phyloP scores from a whole-genome alignment of 2,329 filamentous ascomycete genomes.

The Claviceps spartinae region DNA sequence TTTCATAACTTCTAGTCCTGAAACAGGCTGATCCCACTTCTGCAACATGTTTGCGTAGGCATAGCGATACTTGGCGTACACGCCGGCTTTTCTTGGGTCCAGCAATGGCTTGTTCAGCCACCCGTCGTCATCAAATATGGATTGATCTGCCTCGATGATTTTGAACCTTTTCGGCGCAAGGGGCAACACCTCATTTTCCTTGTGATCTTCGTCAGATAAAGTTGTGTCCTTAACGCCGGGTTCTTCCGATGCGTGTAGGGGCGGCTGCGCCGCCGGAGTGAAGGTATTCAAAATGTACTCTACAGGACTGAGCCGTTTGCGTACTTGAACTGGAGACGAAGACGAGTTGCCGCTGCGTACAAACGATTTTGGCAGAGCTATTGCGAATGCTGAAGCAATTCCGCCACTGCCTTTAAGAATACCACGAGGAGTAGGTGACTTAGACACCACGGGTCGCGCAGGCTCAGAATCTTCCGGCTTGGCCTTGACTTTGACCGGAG shows the following conservation, averaged over 20 bases:
- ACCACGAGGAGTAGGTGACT: constrained; percentile 42
- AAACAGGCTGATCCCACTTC: constrained; percentile 49
- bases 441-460: constrained; percentile 40
- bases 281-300: constrained; percentile 45
- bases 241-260: constrained; percentile 31
- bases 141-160: constrained; percentile 45
- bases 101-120: constrained; percentile 48
- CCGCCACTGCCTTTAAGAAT: constrained; percentile 41
- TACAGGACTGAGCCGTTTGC: constrained; percentile 47
- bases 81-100: constrained; percentile 31
- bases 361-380: constrained; percentile 38
- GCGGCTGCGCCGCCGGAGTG: constrained; percentile 35
- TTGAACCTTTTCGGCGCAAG: constrained; percentile 38
- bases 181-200: constrained; percentile 30
- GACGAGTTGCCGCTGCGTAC: constrained; percentile 23
- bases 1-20: constrained; percentile 54
- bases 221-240: constrained; percentile 36
- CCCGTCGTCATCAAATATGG: constrained; percentile 55
- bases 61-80: constrained; percentile 48
- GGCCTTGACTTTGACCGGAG: constrained; percentile 37
- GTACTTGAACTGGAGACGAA: constrained; percentile 29
- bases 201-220: constrained; percentile 39
- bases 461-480: constrained; percentile 30
- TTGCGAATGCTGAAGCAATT: constrained; percentile 40
- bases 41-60: constrained; percentile 57